Base-by-base conservation (phyloP, 768 basidiomycete genomes). In the Kwoniella sp. region DNA sequence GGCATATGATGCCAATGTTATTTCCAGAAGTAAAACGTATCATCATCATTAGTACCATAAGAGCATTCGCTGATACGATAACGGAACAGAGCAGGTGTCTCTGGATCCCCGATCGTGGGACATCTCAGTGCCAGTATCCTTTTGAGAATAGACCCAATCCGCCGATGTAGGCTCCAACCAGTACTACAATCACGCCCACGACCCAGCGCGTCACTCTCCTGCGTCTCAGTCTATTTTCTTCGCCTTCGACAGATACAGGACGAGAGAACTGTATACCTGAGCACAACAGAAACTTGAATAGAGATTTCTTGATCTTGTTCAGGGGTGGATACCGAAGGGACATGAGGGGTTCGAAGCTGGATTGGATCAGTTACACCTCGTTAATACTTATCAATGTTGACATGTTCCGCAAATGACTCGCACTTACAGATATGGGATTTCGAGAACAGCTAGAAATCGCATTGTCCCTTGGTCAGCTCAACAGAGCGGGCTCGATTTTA, bases 321-420 rank as follows among this genome's bases (percentile, higher is more conserved):
- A 73, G 27, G 2, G 74, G 74, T 1, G 78, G 78, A 61, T 79
- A 79, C 50, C 78, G 73, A 24, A 75, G 57, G 0, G 67, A 60
- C 70, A 76, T 76, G 37, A 77, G 36, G 2, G 69, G 63, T 57
- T 79, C 78, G 24, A 77, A 57, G 58, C 74, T 79, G 61, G 27
- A 13, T 24, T 10, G 27, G n/a, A 33, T 33, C 33, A 33, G 33
- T n/a, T 33, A 33, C 13, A 33, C 13, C 7, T 33, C 7, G 33
- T 33, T 13, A 33, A 13, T 13, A 6, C 7, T 13, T 13, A 13
- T 6, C 6, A 13, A 33, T 6, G 13, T 33, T 13, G 33, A 33
- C 33, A 33, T 33, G 7, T 33, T 33, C 13, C 33, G 33, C 13
- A 6, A 33, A 6, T 33, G 33, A 13, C 6, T 33, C 13, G 7